Evolutionary conservation across 345 rosid species (phyloP).

Genomic region (Eucalyptus brandiana): DNA sequence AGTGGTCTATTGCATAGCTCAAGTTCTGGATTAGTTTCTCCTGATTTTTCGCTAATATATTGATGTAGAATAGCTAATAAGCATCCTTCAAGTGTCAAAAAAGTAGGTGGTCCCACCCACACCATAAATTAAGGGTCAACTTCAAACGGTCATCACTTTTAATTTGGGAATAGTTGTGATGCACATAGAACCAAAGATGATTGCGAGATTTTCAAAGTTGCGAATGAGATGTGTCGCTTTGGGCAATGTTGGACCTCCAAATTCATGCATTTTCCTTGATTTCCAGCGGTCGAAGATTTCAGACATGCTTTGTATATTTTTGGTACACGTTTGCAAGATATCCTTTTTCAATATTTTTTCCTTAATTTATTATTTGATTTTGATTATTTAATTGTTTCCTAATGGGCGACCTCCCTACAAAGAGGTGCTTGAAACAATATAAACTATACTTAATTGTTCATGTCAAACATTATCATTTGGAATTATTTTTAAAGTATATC

Average conservation of each 20-base stretch:
- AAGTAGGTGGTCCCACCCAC: neutral
- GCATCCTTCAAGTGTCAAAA: neutral
- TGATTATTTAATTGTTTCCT: too few relatives aligned
- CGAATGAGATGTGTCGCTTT: accelerated
- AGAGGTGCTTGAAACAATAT: neutral
- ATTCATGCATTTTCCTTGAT: neutral
- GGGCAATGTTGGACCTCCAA: neutral
- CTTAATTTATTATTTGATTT: neutral
- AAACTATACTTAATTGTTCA: too few relatives aligned
- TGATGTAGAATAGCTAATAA: neutral
- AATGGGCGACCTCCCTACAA: neutral
- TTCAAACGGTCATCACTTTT: accelerated
- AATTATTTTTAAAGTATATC: neutral
- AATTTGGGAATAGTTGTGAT: neutral
- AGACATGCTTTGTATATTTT: neutral
- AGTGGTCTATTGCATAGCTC: neutral
- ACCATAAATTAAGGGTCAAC: neutral
- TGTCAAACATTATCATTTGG: neutral
- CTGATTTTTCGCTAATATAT: neutral
- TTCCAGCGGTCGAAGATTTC: accelerated
- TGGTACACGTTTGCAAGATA: neutral
- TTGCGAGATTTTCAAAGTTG: too few relatives aligned
- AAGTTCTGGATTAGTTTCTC: neutral
- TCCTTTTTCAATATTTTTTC: neutral
- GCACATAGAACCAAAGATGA: too few relatives aligned